Percentiles rank a stretch among this genome's conserved stretches.
These are phyloP conservation scores for Fusarium sp. DNA, from an alignment of 2,329 filamentous ascomycete genomes.

Conservation along the genomic window DNA sequence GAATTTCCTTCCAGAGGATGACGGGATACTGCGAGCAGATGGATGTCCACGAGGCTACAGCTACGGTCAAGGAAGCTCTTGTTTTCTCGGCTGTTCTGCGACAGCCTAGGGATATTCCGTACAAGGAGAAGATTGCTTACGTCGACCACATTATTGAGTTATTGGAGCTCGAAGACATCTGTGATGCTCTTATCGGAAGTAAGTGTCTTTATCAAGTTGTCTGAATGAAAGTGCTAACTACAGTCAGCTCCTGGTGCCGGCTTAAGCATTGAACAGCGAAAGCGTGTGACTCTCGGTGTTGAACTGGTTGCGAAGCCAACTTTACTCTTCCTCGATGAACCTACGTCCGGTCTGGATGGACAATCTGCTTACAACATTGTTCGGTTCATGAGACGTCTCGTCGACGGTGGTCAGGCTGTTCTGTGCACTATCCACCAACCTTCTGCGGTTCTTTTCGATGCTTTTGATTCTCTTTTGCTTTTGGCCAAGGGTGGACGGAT, in stretches of 20 bases:
- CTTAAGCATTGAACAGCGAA: constrained; percentile 65
- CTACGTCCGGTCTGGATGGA: constrained; percentile 63
- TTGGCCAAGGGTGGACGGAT: constrained; percentile 39
- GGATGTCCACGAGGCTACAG: constrained; percentile 74
- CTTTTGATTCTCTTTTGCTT: constrained; percentile 38
- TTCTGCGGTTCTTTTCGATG: constrained; percentile 48
- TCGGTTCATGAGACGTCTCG: constrained; percentile 58
- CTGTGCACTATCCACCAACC: constrained; percentile 75
- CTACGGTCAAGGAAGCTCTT: constrained; percentile 75
- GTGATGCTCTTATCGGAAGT: constrained; percentile 72
- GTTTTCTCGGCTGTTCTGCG: constrained; percentile 75
- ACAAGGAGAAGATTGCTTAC: constrained; percentile 73
- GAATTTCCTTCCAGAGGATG: constrained; percentile 71
- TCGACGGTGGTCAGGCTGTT: constrained; percentile 73
- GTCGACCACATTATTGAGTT: constrained; percentile 75
- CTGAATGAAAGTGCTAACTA: constrained; percentile 48
- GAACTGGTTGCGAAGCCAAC: constrained; percentile 78
- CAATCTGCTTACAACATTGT: constrained; percentile 54
- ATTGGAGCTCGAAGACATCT: constrained; percentile 70
- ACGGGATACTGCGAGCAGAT: constrained; percentile 79
- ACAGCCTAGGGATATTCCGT: constrained; percentile 66
- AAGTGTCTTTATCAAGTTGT: constrained; percentile 50
- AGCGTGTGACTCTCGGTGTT: constrained; percentile 77
- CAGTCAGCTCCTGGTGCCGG: constrained; percentile 52
- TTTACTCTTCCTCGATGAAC: constrained; percentile 76